Conservation (phyloP, 1,284 basidiomycete species). For the Meripilus lineatus region DNA sequence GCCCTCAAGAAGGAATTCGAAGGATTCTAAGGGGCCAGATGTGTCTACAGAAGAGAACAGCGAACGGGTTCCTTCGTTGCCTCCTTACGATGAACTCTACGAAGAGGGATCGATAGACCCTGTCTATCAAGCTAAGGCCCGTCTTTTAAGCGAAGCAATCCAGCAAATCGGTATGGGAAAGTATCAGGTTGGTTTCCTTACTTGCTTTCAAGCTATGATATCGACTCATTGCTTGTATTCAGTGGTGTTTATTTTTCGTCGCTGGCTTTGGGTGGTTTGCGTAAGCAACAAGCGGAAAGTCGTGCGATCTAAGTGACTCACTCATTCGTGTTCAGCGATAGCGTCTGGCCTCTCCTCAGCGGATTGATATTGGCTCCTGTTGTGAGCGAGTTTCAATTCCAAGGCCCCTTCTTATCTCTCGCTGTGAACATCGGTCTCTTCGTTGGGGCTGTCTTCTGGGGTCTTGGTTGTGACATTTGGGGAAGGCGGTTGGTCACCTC, state of each 20-base stretch:
- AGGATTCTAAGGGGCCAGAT: too few species aligned
- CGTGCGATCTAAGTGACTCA: not conserved
- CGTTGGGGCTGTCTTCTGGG: constrained; percentile 65
- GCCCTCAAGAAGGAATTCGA: too few species aligned
- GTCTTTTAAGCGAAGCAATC: constrained; percentile 59
- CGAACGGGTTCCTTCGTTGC: too few species aligned
- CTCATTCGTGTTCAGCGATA: constrained; percentile 39
- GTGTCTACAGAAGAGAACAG: too few species aligned
- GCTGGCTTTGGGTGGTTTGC: constrained; percentile 29
- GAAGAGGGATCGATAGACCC: constrained; percentile 48
- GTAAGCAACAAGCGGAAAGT: constrained; percentile 33
- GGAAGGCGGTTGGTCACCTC: constrained; percentile 24
- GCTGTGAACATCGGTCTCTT: constrained; percentile 56
- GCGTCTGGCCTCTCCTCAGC: constrained; percentile 55
- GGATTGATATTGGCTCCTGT: constrained; percentile 53
- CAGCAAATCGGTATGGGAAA: constrained; percentile 71
- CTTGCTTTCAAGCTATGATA: not conserved
- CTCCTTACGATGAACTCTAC: constrained; percentile 40
- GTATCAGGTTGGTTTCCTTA: constrained; percentile 48
- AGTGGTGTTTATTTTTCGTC: constrained; percentile 19
- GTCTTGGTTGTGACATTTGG: constrained; percentile 56
- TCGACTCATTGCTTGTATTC: not conserved
- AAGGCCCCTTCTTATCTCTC: constrained; percentile 50
- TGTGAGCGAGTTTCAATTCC: constrained; percentile 47
- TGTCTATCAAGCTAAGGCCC: constrained; percentile 58